Evolutionary conservation across 257 asterid species (phyloP), one percentile per base, ranked within the genome.

Genomic region (Ligustrum vulgare): DNA sequence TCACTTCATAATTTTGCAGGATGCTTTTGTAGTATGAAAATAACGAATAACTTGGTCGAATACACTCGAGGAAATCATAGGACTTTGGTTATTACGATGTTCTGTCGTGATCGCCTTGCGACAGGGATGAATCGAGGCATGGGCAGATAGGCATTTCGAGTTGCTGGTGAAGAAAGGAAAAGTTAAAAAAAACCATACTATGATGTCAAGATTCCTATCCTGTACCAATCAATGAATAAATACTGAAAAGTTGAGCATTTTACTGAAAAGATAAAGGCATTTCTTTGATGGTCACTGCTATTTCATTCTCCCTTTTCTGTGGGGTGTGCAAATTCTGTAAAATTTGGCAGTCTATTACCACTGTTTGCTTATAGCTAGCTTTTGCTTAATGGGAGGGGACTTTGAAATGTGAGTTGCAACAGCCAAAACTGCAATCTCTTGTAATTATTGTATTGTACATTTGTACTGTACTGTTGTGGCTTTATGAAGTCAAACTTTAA

Each of bases 211-310:
- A 25, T 54, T 65, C 66, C 43, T 72, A 18, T 45, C 60, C 71
- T 51, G 47, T 41, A 66, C 47, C 34, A 73, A 80, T 80, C 69
- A 71, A 75, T 77, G 72, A 79, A 36, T 56, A 47, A 58, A 77
- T 74, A 69, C 37, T 58, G 60, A 71, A 56, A 22, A 35, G 67
- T 60, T 60, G 67, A 60, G 22, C 71, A 63, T 22, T 70, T 73
- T 79, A 58, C 41, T 32, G 25, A 56, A 73, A 64, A 73, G 22
- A 73, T 73, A 56, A 54, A 56, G 47, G 63, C 35, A 71, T 71
- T 80, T 41, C 71, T 75, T 47, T 36, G 35, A 28, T 51, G 71
- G 67, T 60, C 67, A 60, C 67, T 60, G 67, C 25, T 22, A 60
- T 60, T 60, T 10, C 67, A 22, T 23, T 25, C 67, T 25, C 67